Evolutionary conservation across 352 stramenopile species (phyloP).

Genomic region (Pythium aquatile): DNA sequence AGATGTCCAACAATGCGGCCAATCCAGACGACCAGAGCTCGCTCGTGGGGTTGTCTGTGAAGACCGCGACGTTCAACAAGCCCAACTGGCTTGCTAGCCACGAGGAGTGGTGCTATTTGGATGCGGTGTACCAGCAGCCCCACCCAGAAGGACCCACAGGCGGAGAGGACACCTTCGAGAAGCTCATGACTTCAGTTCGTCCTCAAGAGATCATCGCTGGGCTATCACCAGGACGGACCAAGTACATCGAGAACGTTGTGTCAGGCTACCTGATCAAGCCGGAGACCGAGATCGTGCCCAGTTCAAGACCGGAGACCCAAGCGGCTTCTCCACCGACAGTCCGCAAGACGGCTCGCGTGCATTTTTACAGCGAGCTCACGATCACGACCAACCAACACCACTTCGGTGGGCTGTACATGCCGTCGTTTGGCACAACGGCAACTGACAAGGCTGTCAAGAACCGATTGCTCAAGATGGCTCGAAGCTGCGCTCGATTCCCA

Average conservation of each 20-base stretch:
- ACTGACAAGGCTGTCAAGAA: conserved; percentile 23
- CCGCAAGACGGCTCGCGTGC: conserved; percentile 7
- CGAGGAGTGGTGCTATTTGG: conserved; percentile 31
- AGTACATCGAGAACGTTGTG: conserved; percentile 24
- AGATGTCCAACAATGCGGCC: conserved; percentile 3
- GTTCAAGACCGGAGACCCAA: no score
- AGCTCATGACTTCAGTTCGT: conserved; percentile 26
- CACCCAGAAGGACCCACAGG: background rate
- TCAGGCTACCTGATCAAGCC: background rate
- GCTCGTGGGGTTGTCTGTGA: conserved; percentile 26
- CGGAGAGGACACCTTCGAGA: conserved; percentile 22
- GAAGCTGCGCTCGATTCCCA: conserved; percentile 30
- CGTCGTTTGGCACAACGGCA: conserved; percentile 11
- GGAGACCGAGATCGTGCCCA: no score
- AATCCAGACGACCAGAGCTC: conserved; percentile 6
- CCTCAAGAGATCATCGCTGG: conserved; percentile 26
- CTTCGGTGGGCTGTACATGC: conserved; percentile 17
- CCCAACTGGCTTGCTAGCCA: conserved; percentile 22
- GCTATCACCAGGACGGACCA: conserved; percentile 8
- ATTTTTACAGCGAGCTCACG: conserved; percentile 27
- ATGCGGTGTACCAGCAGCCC: conserved; percentile 14
- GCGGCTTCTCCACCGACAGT: no score
- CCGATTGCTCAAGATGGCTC: conserved; percentile 21
- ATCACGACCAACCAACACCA: conserved; percentile 25
- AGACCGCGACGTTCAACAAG: conserved; percentile 29